Base-by-base conservation (phyloP, 2,329 filamentous ascomycete species). In the Metarhizium album region DNA sequence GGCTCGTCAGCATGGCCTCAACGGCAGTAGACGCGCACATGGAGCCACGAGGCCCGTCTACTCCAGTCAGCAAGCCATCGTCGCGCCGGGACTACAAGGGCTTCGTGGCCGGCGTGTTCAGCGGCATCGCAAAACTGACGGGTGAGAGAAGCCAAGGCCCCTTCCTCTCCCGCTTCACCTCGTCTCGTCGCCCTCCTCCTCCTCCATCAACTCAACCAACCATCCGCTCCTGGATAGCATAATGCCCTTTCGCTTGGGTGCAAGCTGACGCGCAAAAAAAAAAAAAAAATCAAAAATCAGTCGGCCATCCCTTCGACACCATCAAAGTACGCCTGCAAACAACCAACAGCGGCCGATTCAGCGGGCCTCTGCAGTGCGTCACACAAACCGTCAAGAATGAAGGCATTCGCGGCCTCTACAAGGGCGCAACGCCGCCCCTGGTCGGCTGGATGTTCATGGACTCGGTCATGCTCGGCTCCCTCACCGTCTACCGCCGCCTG, bases 401-500 rank as follows among this genome's bases (percentile, higher is more conserved):
- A 68, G 91, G 91, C 46, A 70, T 94, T 45, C 70, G 76, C 47
- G 93, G 89, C 3, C 74, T 98, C 42, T 98, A 97, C 77, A 98
- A 97, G 72, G 90, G 91, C 60, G 90, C 90, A 11, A 88, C 87
- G 27, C 91, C 91, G 51, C 93, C 93, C 48, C 74, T 97, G 46
- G 82, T 96, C 48, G 93, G 93, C 60, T 97, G 93, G 93, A 95
- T 97, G 86, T 88, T 94, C 62, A 97, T 97, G 91, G 93, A 98
- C 72, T 78, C 73, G 42, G 66, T 84, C 53, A 95, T 97, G 90
- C 79, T 97, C 33, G 93, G 93, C 42, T 94, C 87, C 18, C 74
- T 98, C 57, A 95, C 87, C 23, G 79, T 95, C 47, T 97, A 97
- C 72, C 86, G 91, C 37, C 84, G 87, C 46, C 68, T 96, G 45